These are phyloP conservation scores for Tetracladium setigerum DNA, from an alignment of 495 filamentous ascomycete genomes.

Conservation along the genomic window DNA sequence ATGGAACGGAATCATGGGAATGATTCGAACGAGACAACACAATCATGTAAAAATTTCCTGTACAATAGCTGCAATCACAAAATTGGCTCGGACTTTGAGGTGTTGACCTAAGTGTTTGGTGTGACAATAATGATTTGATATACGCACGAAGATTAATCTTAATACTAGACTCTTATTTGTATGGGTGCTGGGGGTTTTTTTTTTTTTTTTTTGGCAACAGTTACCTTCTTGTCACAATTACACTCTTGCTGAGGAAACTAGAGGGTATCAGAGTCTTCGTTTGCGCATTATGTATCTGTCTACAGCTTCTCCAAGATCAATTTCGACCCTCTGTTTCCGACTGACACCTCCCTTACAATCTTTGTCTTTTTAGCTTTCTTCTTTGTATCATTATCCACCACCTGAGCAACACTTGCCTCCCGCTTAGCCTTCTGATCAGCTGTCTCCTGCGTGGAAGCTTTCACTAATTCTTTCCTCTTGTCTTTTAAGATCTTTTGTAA, in stretches of 20 bases:
- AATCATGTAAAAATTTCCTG: too few relatives aligned
- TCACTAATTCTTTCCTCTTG: constrained; percentile 40
- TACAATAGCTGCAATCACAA: too few relatives aligned
- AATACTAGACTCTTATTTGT: not conserved
- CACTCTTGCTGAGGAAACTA: not conserved
- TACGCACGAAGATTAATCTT: not conserved
- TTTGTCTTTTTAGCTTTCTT: constrained; percentile 29
- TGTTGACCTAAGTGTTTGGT: too few relatives aligned
- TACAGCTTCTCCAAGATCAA: constrained; percentile 43
- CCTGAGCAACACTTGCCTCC: constrained; percentile 19
- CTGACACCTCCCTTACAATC: constrained; percentile 22
- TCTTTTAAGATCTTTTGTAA: constrained; percentile 58
- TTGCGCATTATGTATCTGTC: not conserved
- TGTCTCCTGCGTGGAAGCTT: constrained; percentile 38
- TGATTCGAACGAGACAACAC: too few relatives aligned
- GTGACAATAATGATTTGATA: not conserved
- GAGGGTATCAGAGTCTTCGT: not conserved
- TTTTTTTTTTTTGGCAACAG: too few relatives aligned
- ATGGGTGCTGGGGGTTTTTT: too few relatives aligned
- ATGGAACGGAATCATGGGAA: too few relatives aligned
- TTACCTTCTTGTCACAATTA: too few relatives aligned
- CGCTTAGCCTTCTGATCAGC: constrained; percentile 28
- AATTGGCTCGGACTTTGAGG: too few relatives aligned
- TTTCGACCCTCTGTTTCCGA: constrained; percentile 48
- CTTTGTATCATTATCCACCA: constrained; percentile 27